Percentiles rank a stretch among this genome's conserved stretches.
phyloP scores from a whole-genome alignment of 139 green algal genomes.

The Spirogloea muscicola region DNA sequence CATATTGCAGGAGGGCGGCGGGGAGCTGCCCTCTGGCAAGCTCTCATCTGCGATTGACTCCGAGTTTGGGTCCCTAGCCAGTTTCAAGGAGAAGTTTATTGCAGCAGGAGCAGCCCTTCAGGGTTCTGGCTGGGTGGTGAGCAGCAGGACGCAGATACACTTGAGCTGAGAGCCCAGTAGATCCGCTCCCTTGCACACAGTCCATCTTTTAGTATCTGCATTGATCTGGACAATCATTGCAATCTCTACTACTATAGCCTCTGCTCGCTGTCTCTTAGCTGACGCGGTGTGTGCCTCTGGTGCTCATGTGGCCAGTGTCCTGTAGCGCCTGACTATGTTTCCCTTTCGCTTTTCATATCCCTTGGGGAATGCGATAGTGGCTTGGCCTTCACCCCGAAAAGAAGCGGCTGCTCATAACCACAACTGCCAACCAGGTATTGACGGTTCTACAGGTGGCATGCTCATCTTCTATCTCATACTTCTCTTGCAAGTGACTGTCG shows the following conservation, averaged over 20 bases:
- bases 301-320: no score
- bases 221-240: no score
- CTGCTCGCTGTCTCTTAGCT: no score
- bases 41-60: constrained; percentile 73
- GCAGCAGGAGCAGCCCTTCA: constrained; percentile 76
- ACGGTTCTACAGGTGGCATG: background rate
- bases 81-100: constrained; percentile 72
- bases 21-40: constrained; percentile 64
- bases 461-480: background rate
- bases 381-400: constrained; percentile 72
- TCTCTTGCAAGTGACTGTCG: background rate
- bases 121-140: constrained; percentile 85
- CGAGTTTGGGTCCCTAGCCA: constrained; percentile 84
- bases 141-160: no score
- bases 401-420: constrained; percentile 68
- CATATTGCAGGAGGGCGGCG: constrained; percentile 64
- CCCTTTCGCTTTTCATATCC: no score
- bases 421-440: constrained; percentile 79
- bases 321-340: no score
- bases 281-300: no score
- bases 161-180: no score
- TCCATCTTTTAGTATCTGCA: no score
- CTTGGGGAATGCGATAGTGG: no score
- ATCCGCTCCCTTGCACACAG: no score
- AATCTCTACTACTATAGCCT: no score